Evolutionary conservation across 176 grass and related monocot genomes (phyloP).

Genomic region (Poa pratensis): DNA sequence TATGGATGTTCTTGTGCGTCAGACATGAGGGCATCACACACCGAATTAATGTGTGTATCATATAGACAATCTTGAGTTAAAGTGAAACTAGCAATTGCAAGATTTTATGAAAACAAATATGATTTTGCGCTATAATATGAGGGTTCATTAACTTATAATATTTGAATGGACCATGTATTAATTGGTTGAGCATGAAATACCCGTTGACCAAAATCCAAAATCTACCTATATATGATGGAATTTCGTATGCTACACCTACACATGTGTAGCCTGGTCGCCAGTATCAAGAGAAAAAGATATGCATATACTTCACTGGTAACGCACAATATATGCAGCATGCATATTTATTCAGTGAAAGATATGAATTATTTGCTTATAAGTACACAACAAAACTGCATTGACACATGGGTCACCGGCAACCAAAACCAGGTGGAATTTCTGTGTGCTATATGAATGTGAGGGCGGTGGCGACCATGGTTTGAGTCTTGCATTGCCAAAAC

Average conservation of each 20-base stretch:
- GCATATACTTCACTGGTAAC: background rate
- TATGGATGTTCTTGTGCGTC: background rate
- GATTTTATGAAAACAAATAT: background rate
- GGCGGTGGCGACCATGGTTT: slow-evolving; percentile 6
- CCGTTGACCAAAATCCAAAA: background rate
- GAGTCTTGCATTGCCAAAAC: background rate
- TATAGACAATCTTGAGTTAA: background rate
- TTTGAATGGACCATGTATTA: background rate
- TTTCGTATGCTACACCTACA: background rate
- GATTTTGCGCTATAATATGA: background rate
- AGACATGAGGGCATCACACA: too few relatives aligned
- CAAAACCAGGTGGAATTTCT: background rate
- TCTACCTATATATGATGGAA: background rate
- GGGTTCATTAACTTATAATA: slow-evolving; percentile 3
- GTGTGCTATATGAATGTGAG: background rate
- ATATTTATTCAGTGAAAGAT: background rate
- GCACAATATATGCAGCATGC: background rate
- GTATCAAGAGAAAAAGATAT: slow-evolving; percentile 19
- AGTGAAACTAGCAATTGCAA: background rate
- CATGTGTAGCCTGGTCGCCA: too few relatives aligned
- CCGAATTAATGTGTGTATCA: background rate
- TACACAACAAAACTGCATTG: background rate
- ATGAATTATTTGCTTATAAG: background rate
- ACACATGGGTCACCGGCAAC: background rate
- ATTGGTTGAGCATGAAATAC: background rate